Evolutionary conservation across 441 rosid species (phyloP).

Genomic region (Populus hybrid): DNA sequence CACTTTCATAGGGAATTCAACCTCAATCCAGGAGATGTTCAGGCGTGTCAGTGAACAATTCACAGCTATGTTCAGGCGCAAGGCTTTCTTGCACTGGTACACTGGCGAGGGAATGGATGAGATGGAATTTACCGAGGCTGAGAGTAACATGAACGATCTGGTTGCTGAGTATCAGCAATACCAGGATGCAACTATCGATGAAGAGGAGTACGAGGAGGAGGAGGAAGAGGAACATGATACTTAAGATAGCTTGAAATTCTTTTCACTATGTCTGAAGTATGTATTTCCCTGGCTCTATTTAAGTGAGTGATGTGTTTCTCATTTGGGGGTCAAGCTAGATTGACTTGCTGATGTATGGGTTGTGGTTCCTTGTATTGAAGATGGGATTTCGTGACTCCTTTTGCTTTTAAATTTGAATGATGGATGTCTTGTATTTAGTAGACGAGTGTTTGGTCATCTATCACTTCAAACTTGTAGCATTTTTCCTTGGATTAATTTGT

Average conservation of each 20-base stretch:
- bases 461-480: neutral
- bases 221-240: constrained; percentile 22
- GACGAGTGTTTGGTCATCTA: too few relatives aligned
- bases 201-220: constrained; percentile 24
- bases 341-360: constrained; percentile 17
- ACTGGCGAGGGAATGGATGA: constrained; percentile 74
- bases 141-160: constrained; percentile 68
- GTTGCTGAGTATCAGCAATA: constrained; percentile 58
- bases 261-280: constrained; percentile 10
- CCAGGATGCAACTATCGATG: constrained; percentile 27
- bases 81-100: constrained; percentile 79
- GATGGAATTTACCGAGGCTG: constrained; percentile 71
- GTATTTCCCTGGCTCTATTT: constrained; percentile 12
- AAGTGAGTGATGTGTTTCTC: constrained; percentile 18
- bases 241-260: constrained; percentile 18
- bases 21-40: constrained; percentile 72
- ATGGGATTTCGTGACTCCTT: neutral
- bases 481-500: neutral
- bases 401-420: neutral
- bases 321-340: constrained; percentile 11
- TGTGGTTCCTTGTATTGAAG: constrained; percentile 13
- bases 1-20: constrained; percentile 61
- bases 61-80: constrained; percentile 71
- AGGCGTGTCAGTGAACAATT: constrained; percentile 69
- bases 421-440: neutral